phyloP scores from a whole-genome alignment of 1,284 basidiomycete genomes.

The Coriolopsis trogii region DNA sequence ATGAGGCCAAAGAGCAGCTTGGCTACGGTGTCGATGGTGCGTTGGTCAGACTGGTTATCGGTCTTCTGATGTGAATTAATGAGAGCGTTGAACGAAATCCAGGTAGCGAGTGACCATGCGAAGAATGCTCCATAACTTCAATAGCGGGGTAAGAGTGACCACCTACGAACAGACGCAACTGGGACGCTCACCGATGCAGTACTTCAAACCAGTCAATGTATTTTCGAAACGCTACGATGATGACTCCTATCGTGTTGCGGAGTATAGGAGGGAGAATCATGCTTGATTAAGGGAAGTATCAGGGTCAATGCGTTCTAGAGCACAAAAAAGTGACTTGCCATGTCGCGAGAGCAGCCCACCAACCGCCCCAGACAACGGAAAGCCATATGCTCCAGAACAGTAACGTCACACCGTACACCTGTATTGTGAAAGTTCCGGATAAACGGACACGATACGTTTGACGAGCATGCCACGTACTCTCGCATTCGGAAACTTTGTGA shows the following conservation, averaged over 20 bases:
- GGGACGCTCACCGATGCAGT: constrained; percentile 54
- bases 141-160: constrained; percentile 6
- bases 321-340: constrained; percentile 44
- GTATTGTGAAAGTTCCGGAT: background rate
- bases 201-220: constrained; percentile 81
- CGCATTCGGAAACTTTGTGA: constrained; percentile 61
- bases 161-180: background rate
- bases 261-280: constrained; percentile 59
- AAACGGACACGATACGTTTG: background rate
- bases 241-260: constrained; percentile 68
- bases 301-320: background rate
- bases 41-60: constrained; percentile 21
- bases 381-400: constrained; percentile 92
- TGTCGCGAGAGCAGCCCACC: constrained; percentile 79
- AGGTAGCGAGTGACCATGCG: constrained; percentile 68
- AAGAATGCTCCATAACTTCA: constrained; percentile 79
- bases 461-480: constrained; percentile 40
- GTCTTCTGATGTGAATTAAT: constrained; percentile 51
- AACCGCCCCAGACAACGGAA: constrained; percentile 78
- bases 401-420: constrained; percentile 65
- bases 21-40: constrained; percentile 53
- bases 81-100: constrained; percentile 72
- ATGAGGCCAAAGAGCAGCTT: constrained; percentile 79
- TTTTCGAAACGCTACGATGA: constrained; percentile 67
- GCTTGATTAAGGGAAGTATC: constrained; percentile 32